Base-by-base conservation (phyloP, 306 rosid species). In the Dalbergia oliveri region DNA sequence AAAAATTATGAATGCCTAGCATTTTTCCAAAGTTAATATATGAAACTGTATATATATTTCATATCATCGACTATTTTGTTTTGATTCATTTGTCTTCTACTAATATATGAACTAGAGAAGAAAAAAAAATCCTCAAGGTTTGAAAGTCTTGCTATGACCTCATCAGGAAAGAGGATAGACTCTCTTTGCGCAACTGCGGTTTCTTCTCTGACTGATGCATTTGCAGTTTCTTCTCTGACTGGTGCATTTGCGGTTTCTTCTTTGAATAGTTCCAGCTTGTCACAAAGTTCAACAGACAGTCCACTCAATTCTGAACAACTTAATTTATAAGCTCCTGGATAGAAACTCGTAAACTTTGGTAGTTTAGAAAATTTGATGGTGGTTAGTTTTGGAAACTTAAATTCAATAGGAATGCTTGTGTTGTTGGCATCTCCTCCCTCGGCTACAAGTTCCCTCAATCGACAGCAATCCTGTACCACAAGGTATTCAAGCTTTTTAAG, bases 361-460 rank as follows among this genome's bases (percentile, higher is more conserved):
- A 82, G 50, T 2, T 0, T 0, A 0, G 0, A 35, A 34, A 82
- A 45, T 9, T 11, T 15, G 33, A 64, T 3, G 0, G 37, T 8
- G 39, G 62, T 37, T 43, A 69, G 21, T 12, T 51, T 61, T 3
- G 73, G 73, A 51, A 76, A 61, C 13, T 0, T 9, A 11, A 82
- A 68, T 1, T 4, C 9, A 16, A 44, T 16, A 33, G 1, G 0
- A 3, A 4, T 23, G 5, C 50, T 23, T 15, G 8, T 21, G 14
- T 2, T 4, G 31, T 23, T 19, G 26, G 44, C 13, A 39, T 41
- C 21, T 50, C 21, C 54, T 21, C 9, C 51, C 34, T 0, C 8
- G 3, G 53, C 7, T 15, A 49, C 77, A 76, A 82, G 37, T 60
- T 82, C 60, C 35, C 11, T 50, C 78, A 82, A 49, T 9, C 6